A percentile compares a stretch with the other conserved stretches of the same genome.
Evolutionary conservation across 2,329 filamentous ascomycete genomes (phyloP).

Genomic region (Ascochyta rabiei): DNA sequence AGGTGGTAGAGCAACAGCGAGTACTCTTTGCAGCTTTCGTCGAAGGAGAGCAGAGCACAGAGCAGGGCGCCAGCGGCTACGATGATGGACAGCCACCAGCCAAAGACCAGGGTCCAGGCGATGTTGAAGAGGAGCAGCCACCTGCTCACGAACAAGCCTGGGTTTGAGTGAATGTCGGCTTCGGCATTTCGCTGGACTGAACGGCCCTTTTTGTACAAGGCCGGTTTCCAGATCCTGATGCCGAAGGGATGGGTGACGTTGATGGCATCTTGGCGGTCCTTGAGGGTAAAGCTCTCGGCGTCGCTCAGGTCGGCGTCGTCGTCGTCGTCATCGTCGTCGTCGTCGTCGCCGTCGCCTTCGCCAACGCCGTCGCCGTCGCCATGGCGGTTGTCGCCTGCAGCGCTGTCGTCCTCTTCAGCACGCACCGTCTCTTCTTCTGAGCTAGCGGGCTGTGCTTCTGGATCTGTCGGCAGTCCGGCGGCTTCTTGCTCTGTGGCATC

Average conservation of each 20-base stretch:
- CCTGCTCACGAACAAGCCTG: constrained; percentile 81
- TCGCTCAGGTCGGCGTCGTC: constrained; percentile 77
- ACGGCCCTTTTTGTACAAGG: constrained; percentile 94
- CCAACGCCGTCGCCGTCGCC: constrained; percentile 49
- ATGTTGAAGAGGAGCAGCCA: constrained; percentile 90
- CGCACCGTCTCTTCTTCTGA: constrained; percentile 48
- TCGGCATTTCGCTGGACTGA: constrained; percentile 97
- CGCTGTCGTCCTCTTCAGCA: too few species aligned
- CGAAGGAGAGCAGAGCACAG: constrained; percentile 80
- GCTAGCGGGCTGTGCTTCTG: constrained; percentile 35
- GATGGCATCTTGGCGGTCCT: constrained; percentile 95
- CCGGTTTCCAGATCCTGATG: constrained; percentile 98
- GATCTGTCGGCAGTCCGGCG: constrained; percentile 30
- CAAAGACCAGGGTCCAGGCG: constrained; percentile 88
- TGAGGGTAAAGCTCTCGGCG: constrained; percentile 95
- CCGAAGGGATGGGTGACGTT: constrained; percentile 99
- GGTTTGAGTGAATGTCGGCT: constrained; percentile 94
- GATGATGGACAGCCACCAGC: constrained; percentile 90
- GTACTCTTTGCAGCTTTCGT: constrained; percentile 81
- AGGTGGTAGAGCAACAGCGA: constrained; percentile 84
- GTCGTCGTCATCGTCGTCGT: constrained; percentile 65
- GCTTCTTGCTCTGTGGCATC: constrained; percentile 49
- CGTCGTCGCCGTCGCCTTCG: constrained; percentile 56
- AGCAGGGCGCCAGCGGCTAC: constrained; percentile 75
- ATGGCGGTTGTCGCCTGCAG: constrained; percentile 34